Evolutionary conservation across 108 stramenopile genomes (phyloP), one percentile per base, ranked within the genome.

Genomic region (Asterionellopsis glacialis): DNA sequence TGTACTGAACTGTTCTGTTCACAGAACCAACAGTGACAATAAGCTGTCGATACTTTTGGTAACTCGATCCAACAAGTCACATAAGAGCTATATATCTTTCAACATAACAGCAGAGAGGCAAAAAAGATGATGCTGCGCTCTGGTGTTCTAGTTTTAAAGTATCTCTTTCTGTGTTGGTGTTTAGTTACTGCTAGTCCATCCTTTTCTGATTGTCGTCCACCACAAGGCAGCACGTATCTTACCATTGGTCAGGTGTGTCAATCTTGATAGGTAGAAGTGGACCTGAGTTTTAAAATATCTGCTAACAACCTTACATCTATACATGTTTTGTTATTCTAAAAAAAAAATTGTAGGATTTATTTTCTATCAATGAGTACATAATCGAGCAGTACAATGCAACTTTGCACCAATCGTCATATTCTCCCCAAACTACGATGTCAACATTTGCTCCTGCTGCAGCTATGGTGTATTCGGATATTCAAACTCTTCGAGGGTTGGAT

Each of bases 401-500:
- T 54, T 66, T 88, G 18, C 83, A 91, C 11, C 62, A 50, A 41
- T 26, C 55, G 61, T 5, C 61, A 22, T 12, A 7, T 64, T 22
- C 44, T 59, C 13, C 39, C 15, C 13, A 38, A 15, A 13, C 41
- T 15, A 38, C 68, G 50, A 65, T 77, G 11, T 73, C 74, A 12
- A 27, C 26, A 12, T 82, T 82, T 54, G 54, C 71, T 38, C 90
- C 90, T 15, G 76, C 87, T 5, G 75, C 85, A 13, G 72, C 67
- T 41, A 88, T 91, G 90, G 68, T 75, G 11, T 91, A 91, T 59
- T 84, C 87, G 0, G 87, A 92, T 61, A 76, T 92, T 54, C 73
- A 79, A 55, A 55, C 74, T 25, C 66, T 92, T 39, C 57, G 60
- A 45, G 90, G 90, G 11, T 61, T 88, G 18, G 73, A 73, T 55